These are phyloP conservation scores for Dillenia suffruticosa DNA, from an alignment of 164 flowering plant species.

Conservation along the genomic window DNA sequence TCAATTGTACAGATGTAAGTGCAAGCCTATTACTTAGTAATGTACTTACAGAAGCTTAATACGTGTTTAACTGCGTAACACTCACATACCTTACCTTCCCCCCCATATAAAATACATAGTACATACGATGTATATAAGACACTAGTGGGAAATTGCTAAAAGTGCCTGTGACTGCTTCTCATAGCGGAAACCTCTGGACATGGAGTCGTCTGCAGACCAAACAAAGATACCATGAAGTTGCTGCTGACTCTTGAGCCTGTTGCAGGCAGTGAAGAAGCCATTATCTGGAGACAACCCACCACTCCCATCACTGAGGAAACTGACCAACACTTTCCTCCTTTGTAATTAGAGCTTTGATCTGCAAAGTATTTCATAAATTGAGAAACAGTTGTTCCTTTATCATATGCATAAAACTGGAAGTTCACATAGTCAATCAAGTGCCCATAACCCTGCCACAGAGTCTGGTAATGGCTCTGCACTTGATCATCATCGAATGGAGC, in stretches of 20 bases:
- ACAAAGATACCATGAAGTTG: conserved; percentile 47
- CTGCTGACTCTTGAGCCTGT: conserved; percentile 25
- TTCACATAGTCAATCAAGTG: conserved; percentile 49
- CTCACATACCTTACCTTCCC: too few species aligned
- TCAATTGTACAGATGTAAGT: too few species aligned
- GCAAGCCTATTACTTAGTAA: too few species aligned
- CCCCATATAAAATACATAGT: too few species aligned
- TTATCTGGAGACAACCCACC: conserved; percentile 39
- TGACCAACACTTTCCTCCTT: conserved; percentile 38
- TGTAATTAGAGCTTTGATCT: conserved; percentile 32
- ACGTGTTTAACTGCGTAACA: too few species aligned
- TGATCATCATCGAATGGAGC: conserved; percentile 44
- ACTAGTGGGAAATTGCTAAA: conserved; percentile 20
- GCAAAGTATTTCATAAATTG: conserved; percentile 37
- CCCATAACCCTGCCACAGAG: conserved; percentile 41
- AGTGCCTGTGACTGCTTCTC: conserved; percentile 45
- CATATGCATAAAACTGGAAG: conserved; percentile 60
- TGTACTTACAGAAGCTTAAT: too few species aligned
- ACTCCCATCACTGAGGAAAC: conserved; percentile 37
- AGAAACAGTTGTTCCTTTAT: conserved; percentile 36
- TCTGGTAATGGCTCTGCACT: conserved; percentile 45
- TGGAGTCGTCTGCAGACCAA: conserved; percentile 68
- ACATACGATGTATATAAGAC: not conserved
- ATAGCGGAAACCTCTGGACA: conserved; percentile 26
- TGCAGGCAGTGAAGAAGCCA: conserved; percentile 56